phyloP scores from a whole-genome alignment of 2,329 filamentous ascomycete genomes.

The Pseudopithomyces maydicus region DNA sequence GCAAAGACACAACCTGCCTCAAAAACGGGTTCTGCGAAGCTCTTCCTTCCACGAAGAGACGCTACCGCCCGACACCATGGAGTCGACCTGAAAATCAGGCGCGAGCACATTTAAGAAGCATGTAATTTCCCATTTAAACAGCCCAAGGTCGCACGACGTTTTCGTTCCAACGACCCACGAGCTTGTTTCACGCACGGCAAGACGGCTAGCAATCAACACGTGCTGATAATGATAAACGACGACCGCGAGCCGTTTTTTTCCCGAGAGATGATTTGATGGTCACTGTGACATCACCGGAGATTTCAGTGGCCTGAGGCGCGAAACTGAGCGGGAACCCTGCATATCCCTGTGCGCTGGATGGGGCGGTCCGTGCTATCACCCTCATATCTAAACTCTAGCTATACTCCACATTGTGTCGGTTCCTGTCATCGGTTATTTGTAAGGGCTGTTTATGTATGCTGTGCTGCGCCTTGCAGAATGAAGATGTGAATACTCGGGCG shows the following conservation, averaged over 20 bases:
- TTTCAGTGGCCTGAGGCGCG: conserved; percentile 27
- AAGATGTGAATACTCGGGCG: too few relatives aligned
- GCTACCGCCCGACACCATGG: conserved; percentile 41
- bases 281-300: conserved; percentile 16
- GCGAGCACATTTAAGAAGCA: not conserved
- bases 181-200: conserved; percentile 9
- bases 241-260: not conserved
- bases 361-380: conserved; percentile 28
- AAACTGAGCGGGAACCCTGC: conserved; percentile 7
- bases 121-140: not conserved
- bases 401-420: not conserved
- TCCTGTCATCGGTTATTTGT: not conserved
- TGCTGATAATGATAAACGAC: not conserved
- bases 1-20: not conserved
- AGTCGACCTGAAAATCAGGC: conserved; percentile 14
- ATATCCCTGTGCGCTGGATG: conserved; percentile 23
- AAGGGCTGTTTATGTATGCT: too few relatives aligned
- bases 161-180: not conserved
- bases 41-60: conserved; percentile 19
- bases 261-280: not conserved
- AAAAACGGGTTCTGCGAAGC: conserved; percentile 17
- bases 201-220: conserved; percentile 13
- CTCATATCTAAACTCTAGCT: conserved; percentile 21
- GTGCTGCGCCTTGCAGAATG: not conserved
- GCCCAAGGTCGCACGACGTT: too few relatives aligned